A percentile compares a stretch with the other conserved stretches of the same genome.
phyloP scores from a whole-genome alignment of 139 green algal species.

The Zygnema cylindricum region DNA sequence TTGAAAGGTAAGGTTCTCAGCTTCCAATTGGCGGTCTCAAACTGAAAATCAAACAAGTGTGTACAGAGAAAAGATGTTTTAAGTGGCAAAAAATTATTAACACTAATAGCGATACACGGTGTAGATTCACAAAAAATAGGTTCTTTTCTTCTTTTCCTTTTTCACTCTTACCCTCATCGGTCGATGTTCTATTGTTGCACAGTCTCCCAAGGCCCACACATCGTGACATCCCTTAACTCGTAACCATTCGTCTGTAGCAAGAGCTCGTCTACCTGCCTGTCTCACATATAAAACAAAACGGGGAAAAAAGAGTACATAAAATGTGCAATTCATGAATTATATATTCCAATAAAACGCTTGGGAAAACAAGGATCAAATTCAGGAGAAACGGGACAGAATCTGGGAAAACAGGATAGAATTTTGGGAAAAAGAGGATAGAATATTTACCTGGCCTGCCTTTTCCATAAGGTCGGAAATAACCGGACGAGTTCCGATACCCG shows the following conservation, averaged over 20 bases:
- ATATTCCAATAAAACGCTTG: conserved; percentile 10
- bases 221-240: conserved; percentile 40
- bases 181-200: conserved; percentile 39
- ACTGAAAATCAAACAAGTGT: too few species aligned
- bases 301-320: too few species aligned
- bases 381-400: neutral
- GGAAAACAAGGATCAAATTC: neutral
- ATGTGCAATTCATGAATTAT: neutral
- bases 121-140: too few species aligned
- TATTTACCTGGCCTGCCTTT: conserved; percentile 38
- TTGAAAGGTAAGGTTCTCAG: too few species aligned
- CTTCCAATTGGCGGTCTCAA: too few species aligned
- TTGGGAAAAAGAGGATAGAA: too few species aligned
- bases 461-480: conserved; percentile 22
- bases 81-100: too few species aligned
- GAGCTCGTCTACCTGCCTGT: conserved; percentile 25
- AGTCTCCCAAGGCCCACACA: conserved; percentile 39
- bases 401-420: neutral
- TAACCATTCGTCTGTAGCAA: conserved; percentile 50
- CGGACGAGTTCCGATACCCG: conserved; percentile 41
- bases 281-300: too few species aligned
- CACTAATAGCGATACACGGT: too few species aligned
- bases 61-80: too few species aligned
- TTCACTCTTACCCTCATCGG: neutral
- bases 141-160: neutral